phyloP scores from a whole-genome alignment of 1,284 basidiomycete genomes.

The Anthracocystis setariae region DNA sequence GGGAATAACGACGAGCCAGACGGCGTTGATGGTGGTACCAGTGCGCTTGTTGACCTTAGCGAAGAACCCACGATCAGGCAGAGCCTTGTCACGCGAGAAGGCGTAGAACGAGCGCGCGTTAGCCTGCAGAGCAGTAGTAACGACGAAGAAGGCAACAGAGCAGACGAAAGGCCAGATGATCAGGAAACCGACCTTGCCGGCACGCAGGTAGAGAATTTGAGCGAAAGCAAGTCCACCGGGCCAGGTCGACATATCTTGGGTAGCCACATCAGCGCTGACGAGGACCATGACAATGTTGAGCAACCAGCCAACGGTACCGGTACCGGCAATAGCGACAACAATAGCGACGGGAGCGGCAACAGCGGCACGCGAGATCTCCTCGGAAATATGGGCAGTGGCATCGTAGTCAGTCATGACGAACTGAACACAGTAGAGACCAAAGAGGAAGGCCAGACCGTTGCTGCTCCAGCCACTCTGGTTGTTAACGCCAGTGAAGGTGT shows the following conservation, averaged over 20 bases:
- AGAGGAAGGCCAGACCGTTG: constrained; percentile 82
- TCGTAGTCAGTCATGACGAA: constrained; percentile 72
- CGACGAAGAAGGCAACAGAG: constrained; percentile 67
- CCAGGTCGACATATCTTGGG: constrained; percentile 44
- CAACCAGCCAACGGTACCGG: constrained; percentile 62
- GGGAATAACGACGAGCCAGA: constrained; percentile 78
- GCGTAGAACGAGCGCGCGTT: constrained; percentile 87
- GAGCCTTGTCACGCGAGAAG: constrained; percentile 83
- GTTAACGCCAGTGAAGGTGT: constrained; percentile 76
- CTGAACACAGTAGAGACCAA: constrained; percentile 88
- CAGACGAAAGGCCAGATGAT: constrained; percentile 69
- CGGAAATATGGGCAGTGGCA: constrained; percentile 83
- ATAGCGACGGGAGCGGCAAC: constrained; percentile 81
- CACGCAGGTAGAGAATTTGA: constrained; percentile 59
- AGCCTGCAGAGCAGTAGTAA: constrained; percentile 78
- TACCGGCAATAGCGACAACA: constrained; percentile 78
- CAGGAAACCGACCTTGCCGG: constrained; percentile 74
- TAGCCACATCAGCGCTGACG: constrained; percentile 72
- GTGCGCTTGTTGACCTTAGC: constrained; percentile 74
- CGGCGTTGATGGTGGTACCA: constrained; percentile 82
- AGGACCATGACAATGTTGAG: constrained; percentile 76
- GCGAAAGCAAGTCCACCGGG: constrained; percentile 66
- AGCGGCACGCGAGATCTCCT: constrained; percentile 88
- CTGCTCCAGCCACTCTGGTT: constrained; percentile 84
- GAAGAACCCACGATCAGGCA: constrained; percentile 84